Conservation (phyloP, 306 rosid species). For the Biancaea sappan region DNA sequence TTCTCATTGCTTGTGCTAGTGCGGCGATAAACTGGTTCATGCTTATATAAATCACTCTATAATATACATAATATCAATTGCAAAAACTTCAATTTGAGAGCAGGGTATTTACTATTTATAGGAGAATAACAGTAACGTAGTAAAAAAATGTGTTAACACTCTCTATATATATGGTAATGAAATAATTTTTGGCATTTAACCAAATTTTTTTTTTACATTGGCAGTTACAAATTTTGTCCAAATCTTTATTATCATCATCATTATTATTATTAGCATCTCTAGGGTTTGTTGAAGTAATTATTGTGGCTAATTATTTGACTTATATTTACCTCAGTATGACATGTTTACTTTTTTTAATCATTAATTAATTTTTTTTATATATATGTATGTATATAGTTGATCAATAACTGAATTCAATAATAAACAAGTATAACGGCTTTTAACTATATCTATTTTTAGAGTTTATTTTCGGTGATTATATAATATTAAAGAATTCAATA, state of each 20-base stretch:
- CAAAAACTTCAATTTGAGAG: background rate
- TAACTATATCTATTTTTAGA: background rate
- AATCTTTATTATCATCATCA: background rate
- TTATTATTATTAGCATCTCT: background rate
- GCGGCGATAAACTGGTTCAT: background rate
- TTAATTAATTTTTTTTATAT: background rate
- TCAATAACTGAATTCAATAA: background rate
- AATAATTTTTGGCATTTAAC: background rate
- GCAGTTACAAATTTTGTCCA: background rate
- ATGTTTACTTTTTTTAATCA: no score
- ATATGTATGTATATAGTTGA: background rate
- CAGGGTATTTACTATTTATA: background rate
- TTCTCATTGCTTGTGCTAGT: background rate
- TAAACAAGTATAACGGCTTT: background rate
- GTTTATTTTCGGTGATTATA: no score
- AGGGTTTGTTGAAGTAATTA: background rate
- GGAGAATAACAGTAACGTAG: background rate
- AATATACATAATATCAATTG: background rate
- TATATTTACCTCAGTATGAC: background rate
- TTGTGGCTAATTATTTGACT: background rate
- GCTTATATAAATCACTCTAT: background rate
- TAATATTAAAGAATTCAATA: no score
- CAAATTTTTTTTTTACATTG: background rate
- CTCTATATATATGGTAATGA: background rate
- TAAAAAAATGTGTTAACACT: background rate